phyloP scores from a whole-genome alignment of 306 rosid species.

The Trichosanthes truncata region DNA sequence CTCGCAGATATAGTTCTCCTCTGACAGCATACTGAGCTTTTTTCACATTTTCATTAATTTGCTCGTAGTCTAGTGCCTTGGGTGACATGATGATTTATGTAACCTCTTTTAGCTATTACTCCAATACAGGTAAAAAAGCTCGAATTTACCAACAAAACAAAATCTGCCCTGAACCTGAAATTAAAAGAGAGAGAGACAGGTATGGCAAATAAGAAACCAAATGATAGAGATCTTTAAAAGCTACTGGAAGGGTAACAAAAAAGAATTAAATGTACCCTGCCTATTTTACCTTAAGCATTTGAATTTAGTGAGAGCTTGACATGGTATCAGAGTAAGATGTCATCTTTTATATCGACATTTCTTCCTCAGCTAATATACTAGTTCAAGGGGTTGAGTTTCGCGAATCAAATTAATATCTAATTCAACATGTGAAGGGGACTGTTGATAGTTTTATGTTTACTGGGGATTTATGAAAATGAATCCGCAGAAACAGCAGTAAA shows the following conservation, averaged over 20 bases:
- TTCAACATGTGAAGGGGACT: neutral
- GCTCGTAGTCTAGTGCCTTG: slow-evolving; percentile 63
- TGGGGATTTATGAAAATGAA: neutral
- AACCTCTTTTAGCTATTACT: slow-evolving; percentile 22
- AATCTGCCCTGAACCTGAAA: slow-evolving; percentile 26
- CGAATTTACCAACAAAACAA: slow-evolving; percentile 4
- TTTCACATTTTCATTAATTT: slow-evolving; percentile 87
- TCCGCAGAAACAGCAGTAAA: neutral
- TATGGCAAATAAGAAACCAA: neutral
- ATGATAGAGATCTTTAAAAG: neutral
- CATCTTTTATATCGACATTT: neutral
- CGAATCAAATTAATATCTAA: neutral
- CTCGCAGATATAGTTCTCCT: slow-evolving; percentile 94
- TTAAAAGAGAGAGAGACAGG: neutral
- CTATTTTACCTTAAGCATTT: neutral
- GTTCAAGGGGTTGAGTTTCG: neutral
- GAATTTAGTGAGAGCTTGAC: neutral
- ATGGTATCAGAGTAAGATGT: neutral
- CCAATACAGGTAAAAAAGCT: neutral
- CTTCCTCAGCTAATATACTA: neutral
- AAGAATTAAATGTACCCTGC: neutral
- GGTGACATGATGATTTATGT: slow-evolving; percentile 59
- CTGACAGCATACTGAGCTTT: slow-evolving; percentile 91
- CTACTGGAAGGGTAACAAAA: neutral
- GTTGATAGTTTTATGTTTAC: neutral